Percentiles rank a stretch among this genome's conserved stretches.
phyloP scores from a whole-genome alignment of 2,329 filamentous ascomycete species.

The Chalaropsis ovoidea region DNA sequence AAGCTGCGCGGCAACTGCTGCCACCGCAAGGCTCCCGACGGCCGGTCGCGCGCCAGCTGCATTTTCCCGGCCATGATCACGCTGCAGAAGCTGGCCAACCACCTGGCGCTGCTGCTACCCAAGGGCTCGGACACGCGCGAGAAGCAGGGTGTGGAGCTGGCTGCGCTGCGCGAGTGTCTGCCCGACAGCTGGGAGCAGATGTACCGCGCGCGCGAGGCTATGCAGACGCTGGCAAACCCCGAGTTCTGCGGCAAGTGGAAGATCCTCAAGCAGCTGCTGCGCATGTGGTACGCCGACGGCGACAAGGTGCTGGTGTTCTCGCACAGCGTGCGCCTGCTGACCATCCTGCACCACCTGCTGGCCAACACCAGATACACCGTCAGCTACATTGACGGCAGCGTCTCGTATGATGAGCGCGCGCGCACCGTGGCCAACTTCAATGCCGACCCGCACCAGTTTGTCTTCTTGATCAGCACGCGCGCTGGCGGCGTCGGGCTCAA shows the following conservation, averaged over 20 bases:
- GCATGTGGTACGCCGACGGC: conserved; percentile 79
- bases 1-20: conserved; percentile 75
- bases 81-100: conserved; percentile 82
- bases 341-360: conserved; percentile 77
- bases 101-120: conserved; percentile 80
- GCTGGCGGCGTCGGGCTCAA: conserved; percentile 91
- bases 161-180: conserved; percentile 58
- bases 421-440: conserved; percentile 85
- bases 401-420: conserved; percentile 74
- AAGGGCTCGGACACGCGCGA: conserved; percentile 50
- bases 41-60: conserved; percentile 58
- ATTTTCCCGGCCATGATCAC: conserved; percentile 79
- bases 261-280: conserved; percentile 72
- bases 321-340: conserved; percentile 75
- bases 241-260: conserved; percentile 98
- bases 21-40: conserved; percentile 42
- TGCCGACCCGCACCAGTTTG: conserved; percentile 72
- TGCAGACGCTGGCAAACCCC: conserved; percentile 71
- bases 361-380: conserved; percentile 81
- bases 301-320: conserved; percentile 96
- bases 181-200: conserved; percentile 62
- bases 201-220: conserved; percentile 64
- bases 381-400: conserved; percentile 77
- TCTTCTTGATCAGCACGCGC: conserved; percentile 89
- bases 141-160: conserved; percentile 68